phyloP scores from a whole-genome alignment of 768 basidiomycete genomes.

The Xerocomus brunneocitrinus region DNA sequence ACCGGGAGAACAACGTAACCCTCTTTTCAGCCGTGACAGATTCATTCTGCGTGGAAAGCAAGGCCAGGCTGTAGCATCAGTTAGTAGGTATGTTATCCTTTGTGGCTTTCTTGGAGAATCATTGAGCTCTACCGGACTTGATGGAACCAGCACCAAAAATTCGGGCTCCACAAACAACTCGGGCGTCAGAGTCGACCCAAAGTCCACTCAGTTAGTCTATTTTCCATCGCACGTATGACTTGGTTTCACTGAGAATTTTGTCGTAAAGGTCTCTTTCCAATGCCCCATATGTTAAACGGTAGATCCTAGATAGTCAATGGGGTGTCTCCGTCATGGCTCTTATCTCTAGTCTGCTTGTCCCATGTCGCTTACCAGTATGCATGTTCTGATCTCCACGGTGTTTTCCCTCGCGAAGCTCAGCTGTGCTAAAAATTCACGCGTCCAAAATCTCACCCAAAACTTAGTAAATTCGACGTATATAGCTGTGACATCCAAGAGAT shows the following conservation, averaged over 20 bases:
- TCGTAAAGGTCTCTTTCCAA: not conserved
- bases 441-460: not conserved
- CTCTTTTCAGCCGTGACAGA: not conserved
- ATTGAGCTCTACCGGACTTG: not conserved
- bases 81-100: conserved; percentile 1
- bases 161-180: not conserved
- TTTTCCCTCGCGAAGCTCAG: not conserved
- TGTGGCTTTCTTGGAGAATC: not conserved
- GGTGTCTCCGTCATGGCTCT: not conserved
- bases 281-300: not conserved
- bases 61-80: fast-evolving
- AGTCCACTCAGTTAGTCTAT: not conserved
- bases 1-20: not conserved
- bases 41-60: conserved; percentile 7
- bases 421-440: not conserved
- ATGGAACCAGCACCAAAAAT: not conserved
- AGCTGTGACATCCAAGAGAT: not conserved
- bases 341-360: not conserved
- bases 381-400: too few relatives aligned
- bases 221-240: not conserved
- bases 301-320: not conserved
- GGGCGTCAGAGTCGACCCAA: not conserved
- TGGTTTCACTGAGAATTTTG: not conserved
- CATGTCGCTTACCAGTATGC: not conserved
- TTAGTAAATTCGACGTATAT: not conserved